Percentiles rank a stretch among this genome's conserved stretches.
phyloP scores from a whole-genome alignment of 2,329 filamentous ascomycete species.

The Pestalotiopsis sp. region DNA sequence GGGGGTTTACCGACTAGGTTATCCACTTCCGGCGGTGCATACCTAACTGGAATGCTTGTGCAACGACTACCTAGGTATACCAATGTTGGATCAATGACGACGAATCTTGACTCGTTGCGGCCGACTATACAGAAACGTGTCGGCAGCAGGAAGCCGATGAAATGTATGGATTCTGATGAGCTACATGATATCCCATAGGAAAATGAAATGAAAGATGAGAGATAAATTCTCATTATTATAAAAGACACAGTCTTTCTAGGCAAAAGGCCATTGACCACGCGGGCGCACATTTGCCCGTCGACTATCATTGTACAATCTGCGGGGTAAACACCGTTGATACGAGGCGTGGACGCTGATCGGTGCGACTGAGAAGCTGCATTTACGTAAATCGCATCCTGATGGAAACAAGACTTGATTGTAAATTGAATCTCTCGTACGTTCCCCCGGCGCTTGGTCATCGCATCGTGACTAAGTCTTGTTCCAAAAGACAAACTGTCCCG shows the following conservation, averaged over 20 bases:
- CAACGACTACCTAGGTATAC: no score
- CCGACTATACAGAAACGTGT: no score
- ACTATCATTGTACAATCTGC: background rate
- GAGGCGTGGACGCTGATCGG: background rate
- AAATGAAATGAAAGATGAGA: no score
- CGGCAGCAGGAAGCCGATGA: no score
- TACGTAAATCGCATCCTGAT: background rate
- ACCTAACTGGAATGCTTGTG: no score
- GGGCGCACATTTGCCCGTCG: background rate
- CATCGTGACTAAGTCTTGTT: background rate
- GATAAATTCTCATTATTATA: background rate
- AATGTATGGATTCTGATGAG: no score
- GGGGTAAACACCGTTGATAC: slow-evolving; percentile 6
- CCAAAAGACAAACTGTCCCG: background rate
- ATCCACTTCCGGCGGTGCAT: no score
- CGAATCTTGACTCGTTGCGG: no score
- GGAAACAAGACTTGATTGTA: background rate
- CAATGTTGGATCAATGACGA: no score
- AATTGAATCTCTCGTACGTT: background rate
- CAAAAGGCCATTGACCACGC: background rate
- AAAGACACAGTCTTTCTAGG: background rate
- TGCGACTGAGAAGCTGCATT: background rate
- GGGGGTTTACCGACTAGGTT: no score
- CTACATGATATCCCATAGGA: no score
- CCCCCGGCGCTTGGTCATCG: background rate